These are phyloP conservation scores for Eutypa lata DNA, from an alignment of 2,329 filamentous ascomycete genomes.

Conservation along the genomic window DNA sequence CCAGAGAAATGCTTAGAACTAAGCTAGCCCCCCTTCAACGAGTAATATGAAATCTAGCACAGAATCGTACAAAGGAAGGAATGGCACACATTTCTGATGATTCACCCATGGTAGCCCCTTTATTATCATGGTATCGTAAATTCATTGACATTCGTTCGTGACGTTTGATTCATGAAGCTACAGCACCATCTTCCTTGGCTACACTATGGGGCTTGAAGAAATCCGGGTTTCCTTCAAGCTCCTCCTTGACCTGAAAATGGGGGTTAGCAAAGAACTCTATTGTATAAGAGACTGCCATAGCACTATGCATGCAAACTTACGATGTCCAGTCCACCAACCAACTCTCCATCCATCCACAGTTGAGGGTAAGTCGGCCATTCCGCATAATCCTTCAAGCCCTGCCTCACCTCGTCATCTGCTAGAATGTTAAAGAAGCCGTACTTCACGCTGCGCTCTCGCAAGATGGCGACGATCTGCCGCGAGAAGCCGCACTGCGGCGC, in stretches of 20 bases:
- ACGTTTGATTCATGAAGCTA: slow-evolving; percentile 26
- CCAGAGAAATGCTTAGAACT: too few relatives aligned
- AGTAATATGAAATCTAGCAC: too few relatives aligned
- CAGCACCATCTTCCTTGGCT: slow-evolving; percentile 36
- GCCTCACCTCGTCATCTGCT: slow-evolving; percentile 93
- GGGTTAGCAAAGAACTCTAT: not conserved
- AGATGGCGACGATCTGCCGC: slow-evolving; percentile 78
- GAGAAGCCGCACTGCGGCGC: slow-evolving; percentile 91
- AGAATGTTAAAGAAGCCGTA: slow-evolving; percentile 99
- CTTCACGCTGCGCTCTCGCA: slow-evolving; percentile 86
- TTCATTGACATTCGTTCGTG: not conserved
- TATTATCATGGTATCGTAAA: not conserved
- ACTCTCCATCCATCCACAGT: slow-evolving; percentile 84
- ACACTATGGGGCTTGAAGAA: slow-evolving; percentile 76
- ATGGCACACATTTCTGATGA: not conserved
- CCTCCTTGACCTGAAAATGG: slow-evolving; percentile 76
- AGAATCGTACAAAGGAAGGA: too few relatives aligned
- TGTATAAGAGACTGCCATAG: too few relatives aligned
- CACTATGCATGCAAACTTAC: slow-evolving; percentile 53
- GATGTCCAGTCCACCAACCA: slow-evolving; percentile 93
- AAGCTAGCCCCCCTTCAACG: too few relatives aligned
- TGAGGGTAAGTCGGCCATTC: slow-evolving; percentile 99
- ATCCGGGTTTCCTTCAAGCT: slow-evolving; percentile 76
- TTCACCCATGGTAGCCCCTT: not conserved
- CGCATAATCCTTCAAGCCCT: slow-evolving; percentile 95